phyloP scores from a whole-genome alignment of 2,329 filamentous ascomycete species.

The Lecanicillium sp. region DNA sequence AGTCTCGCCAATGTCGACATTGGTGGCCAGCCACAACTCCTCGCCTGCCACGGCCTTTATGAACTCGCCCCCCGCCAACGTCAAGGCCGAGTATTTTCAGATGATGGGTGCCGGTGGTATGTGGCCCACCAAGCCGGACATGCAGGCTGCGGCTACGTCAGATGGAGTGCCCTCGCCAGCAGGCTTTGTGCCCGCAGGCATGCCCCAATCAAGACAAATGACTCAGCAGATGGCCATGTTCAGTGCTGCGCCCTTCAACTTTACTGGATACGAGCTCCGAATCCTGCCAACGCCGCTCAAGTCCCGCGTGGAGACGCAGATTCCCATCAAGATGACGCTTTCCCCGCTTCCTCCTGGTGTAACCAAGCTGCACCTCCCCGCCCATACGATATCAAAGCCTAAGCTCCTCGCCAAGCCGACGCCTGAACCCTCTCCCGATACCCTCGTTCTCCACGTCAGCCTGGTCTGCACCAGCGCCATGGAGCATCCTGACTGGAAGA shows the following conservation, averaged over 20 bases:
- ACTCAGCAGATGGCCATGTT: conserved; percentile 26
- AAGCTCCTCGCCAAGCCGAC: conserved; percentile 76
- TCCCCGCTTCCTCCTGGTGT: conserved; percentile 69
- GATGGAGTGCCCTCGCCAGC: conserved; percentile 21
- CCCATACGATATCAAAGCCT: conserved; percentile 88
- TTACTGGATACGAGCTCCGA: conserved; percentile 40
- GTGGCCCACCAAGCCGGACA: conserved; percentile 31
- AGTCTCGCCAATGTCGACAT: conserved; percentile 47
- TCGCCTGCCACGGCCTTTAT: conserved; percentile 43
- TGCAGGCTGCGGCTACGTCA: conserved; percentile 20
- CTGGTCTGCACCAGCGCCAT: conserved; percentile 92
- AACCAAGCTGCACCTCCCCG: conserved; percentile 77
- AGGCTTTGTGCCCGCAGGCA: conserved; percentile 20
- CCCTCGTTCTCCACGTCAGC: conserved; percentile 70
- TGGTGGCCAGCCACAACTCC: conserved; percentile 46
- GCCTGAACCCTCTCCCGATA: conserved; percentile 62
- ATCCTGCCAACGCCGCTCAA: conserved; percentile 68
- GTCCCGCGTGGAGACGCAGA: conserved; percentile 94
- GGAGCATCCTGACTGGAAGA: conserved; percentile 60
- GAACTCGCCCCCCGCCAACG: conserved; percentile 41
- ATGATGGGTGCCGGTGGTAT: conserved; percentile 24
- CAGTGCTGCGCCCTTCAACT: conserved; percentile 23
- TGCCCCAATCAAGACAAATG: conserved; percentile 25
- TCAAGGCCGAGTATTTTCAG: conserved; percentile 33
- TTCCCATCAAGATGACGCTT: conserved; percentile 77